These are phyloP conservation scores for Linum tenue DNA, from an alignment of 345 rosid genomes.

Conservation along the genomic window DNA sequence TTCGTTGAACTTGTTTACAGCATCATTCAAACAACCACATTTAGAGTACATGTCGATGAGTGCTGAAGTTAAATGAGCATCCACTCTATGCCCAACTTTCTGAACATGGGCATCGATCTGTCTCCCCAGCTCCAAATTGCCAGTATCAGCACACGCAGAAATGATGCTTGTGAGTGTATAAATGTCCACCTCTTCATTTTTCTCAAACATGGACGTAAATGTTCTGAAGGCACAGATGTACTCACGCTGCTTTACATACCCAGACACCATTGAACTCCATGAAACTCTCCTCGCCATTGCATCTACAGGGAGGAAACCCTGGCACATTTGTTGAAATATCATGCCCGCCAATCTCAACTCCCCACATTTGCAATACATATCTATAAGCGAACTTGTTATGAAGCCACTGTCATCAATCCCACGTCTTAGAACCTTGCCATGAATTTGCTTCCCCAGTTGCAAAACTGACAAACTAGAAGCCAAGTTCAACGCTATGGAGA, in stretches of 20 bases:
- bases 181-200: constrained; percentile 23
- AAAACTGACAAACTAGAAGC: constrained; percentile 22
- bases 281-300: constrained; percentile 24
- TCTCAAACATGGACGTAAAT: constrained; percentile 29
- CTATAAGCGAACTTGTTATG: constrained; percentile 35
- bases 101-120: constrained; percentile 38
- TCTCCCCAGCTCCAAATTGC: constrained; percentile 28
- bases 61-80: constrained; percentile 37
- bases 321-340: constrained; percentile 12
- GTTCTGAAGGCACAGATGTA: constrained; percentile 28
- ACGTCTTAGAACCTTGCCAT: constrained; percentile 24
- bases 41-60: constrained; percentile 45
- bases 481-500: constrained; percentile 40
- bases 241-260: constrained; percentile 34
- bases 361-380: constrained; percentile 47
- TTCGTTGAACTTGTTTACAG: constrained; percentile 27
- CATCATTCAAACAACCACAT: constrained; percentile 40
- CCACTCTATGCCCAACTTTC: constrained; percentile 38
- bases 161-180: constrained; percentile 44
- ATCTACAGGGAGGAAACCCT: constrained; percentile 9
- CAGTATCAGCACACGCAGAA: constrained; percentile 35
- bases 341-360: constrained; percentile 25
- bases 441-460: constrained; percentile 38
- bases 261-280: constrained; percentile 44
- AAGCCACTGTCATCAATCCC: constrained; percentile 26